Evolutionary conservation across 2,329 filamentous ascomycete species (phyloP), one percentile per base, ranked within the genome.

Genomic region (Trichoderma citrinoviride): DNA sequence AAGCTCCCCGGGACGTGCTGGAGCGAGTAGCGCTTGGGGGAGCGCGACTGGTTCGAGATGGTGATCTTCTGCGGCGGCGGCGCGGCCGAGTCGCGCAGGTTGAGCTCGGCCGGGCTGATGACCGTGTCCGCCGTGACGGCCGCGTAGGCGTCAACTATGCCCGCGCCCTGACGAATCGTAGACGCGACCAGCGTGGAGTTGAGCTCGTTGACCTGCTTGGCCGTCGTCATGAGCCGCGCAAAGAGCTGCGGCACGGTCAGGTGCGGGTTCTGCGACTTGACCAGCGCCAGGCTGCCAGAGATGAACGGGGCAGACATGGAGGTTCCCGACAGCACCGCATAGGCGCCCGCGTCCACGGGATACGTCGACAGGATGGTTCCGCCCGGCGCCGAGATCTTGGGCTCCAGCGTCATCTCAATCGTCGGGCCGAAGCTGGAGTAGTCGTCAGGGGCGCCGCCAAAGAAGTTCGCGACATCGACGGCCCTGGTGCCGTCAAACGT

Each of bases 271-370:
- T 64, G 61, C 19, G 61, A 64, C 23, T 52, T 64, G 66, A 84
- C 70, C 27, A 78, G 71, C 37, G 74, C 75, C 40, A 72, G 70
- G 40, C 75, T 71, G 44, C 75, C 80, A 7, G 80, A 78, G 5
- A 77, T 72, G 55, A 79, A 75, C 6, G 80, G 80, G 53, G 77
- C 76, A 6, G 80, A 75, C 81, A 83, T 83, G 3, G 79, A 81
- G 1, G 81, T 83, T 41, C 81, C 81, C 29, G 73, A 77, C 17
- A 77, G 68, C 12, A 82, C 74, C n/a, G 74, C 77, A 66, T 81
- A 82, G 10, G 67, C 60, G 25, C 71, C 70, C 5, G 74, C 67
- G 4, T 70, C 71, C 3, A 79, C 71, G 0, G 80, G 82, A 66
- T 75, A 85, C 0, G 80, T 82, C 2, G 79, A 79, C 21, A 82